Percentiles rank a stretch among this genome's conserved stretches.
These are phyloP conservation scores for Omphalotus guepiniiformis DNA, from an alignment of 768 basidiomycete species.

Conservation along the genomic window DNA sequence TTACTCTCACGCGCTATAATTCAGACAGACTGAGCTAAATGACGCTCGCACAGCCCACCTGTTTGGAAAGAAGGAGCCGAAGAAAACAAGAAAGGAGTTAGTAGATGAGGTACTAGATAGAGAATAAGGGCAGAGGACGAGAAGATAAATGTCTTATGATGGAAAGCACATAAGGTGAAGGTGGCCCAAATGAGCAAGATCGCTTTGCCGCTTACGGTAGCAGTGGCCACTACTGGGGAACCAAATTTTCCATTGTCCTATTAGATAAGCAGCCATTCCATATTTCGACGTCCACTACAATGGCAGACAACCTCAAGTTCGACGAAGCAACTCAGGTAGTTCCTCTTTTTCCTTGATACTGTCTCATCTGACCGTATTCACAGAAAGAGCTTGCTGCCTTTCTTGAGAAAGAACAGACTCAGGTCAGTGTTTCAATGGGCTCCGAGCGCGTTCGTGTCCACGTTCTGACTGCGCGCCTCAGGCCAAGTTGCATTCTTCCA, in stretches of 20 bases:
- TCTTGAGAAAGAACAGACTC: slow-evolving; percentile 78
- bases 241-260: neutral
- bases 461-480: slow-evolving; percentile 16
- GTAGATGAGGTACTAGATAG: slow-evolving; percentile 1
- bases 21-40: no score
- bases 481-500: slow-evolving; percentile 56
- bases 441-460: neutral
- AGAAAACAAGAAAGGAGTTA: neutral
- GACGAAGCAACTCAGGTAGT: slow-evolving; percentile 76
- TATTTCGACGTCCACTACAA: slow-evolving; percentile 26
- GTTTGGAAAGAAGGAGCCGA: neutral
- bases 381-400: slow-evolving; percentile 83
- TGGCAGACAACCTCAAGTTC: slow-evolving; percentile 51
- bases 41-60: neutral
- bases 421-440: slow-evolving; percentile 39
- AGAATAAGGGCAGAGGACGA: no score
- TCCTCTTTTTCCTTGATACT: slow-evolving; percentile 4
- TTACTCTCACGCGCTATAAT: slow-evolving; percentile 33
- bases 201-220: no score
- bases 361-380: slow-evolving; percentile 9
- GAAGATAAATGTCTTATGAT: no score
- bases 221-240: no score
- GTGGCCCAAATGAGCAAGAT: no score
- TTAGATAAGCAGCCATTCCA: neutral
- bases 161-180: no score